Evolutionary conservation across 768 basidiomycete genomes (phyloP).

Genomic region (Artomyces pyxidatus): DNA sequence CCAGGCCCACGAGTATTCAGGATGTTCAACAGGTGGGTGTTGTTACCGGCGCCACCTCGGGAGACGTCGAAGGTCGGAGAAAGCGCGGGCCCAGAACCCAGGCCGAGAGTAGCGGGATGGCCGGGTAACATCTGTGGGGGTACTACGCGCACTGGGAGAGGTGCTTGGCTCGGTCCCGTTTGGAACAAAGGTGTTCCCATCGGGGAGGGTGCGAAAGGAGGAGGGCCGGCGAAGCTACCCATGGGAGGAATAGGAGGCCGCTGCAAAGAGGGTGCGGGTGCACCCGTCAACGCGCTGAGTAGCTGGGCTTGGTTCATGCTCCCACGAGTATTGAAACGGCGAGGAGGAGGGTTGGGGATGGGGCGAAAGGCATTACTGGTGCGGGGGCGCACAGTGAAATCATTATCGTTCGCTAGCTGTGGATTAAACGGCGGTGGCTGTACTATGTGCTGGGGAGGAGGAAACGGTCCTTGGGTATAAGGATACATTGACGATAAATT

Average conservation of each 20-base stretch:
- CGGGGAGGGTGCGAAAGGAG: constrained; percentile 1
- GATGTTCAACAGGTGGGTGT: constrained; percentile 24
- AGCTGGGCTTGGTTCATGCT: constrained; percentile 49
- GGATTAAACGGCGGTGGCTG: constrained; percentile 13
- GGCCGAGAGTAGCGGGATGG: constrained; percentile 12
- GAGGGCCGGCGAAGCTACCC: not conserved
- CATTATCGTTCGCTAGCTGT: constrained; percentile 17
- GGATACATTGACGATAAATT: constrained; percentile 18
- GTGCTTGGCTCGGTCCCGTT: constrained; percentile 8
- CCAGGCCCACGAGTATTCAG: constrained; percentile 23
- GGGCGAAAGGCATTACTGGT: constrained; percentile 26
- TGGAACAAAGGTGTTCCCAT: constrained; percentile 7
- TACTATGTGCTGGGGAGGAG: constrained; percentile 2
- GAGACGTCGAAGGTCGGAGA: not conserved
- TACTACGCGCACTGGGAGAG: constrained; percentile 8
- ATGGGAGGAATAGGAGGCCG: constrained; percentile 6
- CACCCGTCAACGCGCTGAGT: constrained; percentile 34
- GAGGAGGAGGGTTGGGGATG: constrained; percentile 15
- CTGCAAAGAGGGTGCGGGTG: constrained; percentile 13
- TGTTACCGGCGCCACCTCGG: constrained; percentile 16
- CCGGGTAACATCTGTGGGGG: constrained; percentile 9
- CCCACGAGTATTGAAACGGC: constrained; percentile 23
- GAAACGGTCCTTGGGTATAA: constrained; percentile 14
- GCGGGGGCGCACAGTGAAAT: constrained; percentile 28
- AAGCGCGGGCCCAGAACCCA: not conserved